Conservation (phyloP, 2,329 filamentous ascomycete species). For the Tolypocladium paradoxum region DNA sequence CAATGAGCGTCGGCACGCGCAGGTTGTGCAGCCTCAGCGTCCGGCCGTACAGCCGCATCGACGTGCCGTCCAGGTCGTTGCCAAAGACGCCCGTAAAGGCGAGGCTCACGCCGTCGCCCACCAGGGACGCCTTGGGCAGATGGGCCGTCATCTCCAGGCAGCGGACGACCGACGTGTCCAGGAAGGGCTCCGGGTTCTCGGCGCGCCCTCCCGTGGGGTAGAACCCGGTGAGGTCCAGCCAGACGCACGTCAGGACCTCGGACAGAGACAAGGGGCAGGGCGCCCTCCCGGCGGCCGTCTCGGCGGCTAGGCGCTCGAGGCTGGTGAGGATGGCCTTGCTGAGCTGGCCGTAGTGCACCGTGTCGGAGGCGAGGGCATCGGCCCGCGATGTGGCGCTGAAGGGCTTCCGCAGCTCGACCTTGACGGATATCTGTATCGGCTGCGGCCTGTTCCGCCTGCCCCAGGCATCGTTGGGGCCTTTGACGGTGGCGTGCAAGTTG, state of each 20-base stretch:
- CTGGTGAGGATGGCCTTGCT: conserved; percentile 51
- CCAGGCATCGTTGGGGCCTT: conserved; percentile 58
- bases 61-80: conserved; percentile 10
- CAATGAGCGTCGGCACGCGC: conserved; percentile 56
- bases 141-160: conserved; percentile 41
- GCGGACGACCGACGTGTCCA: conserved; percentile 24
- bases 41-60: conserved; percentile 15
- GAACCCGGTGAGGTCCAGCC: conserved; percentile 18
- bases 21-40: conserved; percentile 44
- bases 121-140: conserved; percentile 58
- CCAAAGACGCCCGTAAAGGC: conserved; percentile 32
- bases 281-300: background rate
- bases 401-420: conserved; percentile 41
- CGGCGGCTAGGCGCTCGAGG: conserved; percentile 21
- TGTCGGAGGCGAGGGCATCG: conserved; percentile 57
- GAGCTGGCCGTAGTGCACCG: conserved; percentile 63
- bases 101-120: conserved; percentile 50
- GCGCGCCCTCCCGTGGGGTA: conserved; percentile 7
- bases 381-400: conserved; percentile 47
- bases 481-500: conserved; percentile 47
- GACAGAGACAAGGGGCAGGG: conserved; percentile 10
- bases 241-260: conserved; percentile 20
- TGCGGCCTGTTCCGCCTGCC: conserved; percentile 47
- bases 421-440: conserved; percentile 50
- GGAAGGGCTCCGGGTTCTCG: conserved; percentile 12